Evolutionary conservation across 1,284 basidiomycete genomes (phyloP).

Genomic region (Pseudozyma sp.): DNA sequence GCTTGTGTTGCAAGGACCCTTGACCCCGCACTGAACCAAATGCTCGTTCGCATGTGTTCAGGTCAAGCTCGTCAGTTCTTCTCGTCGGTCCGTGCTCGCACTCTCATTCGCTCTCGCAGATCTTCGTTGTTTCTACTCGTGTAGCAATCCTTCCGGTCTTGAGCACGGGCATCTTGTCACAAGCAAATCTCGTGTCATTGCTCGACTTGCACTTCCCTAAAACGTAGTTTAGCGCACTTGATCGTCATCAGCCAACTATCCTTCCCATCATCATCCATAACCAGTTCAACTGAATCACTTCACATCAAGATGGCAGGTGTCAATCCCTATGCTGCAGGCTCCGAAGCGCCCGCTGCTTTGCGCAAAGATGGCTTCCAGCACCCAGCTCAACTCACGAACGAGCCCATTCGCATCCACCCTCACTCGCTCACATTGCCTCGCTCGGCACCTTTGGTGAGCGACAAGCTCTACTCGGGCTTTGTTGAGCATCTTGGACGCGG

Average conservation of each 20-base stretch:
- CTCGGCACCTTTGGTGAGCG: conserved; percentile 28
- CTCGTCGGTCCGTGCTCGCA: conserved; percentile 15
- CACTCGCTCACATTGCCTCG: conserved; percentile 28
- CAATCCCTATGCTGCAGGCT: conserved; percentile 32
- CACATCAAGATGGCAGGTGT: conserved; percentile 33
- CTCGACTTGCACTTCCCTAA: neutral
- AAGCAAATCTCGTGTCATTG: neutral
- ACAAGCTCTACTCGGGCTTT: conserved; percentile 55
- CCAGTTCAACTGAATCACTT: too few relatives aligned
- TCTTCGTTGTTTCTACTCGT: neutral
- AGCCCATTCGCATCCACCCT: conserved; percentile 33
- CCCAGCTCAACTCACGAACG: conserved; percentile 15
- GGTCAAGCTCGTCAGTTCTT: neutral
- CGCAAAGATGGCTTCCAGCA: conserved; percentile 18
- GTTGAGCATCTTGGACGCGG: conserved; percentile 71
- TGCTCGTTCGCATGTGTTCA: too few relatives aligned
- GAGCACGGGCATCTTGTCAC: neutral
- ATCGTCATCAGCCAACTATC: neutral
- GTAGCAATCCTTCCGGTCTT: too few relatives aligned
- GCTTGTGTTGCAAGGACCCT: conserved; percentile 3
- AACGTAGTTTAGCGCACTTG: neutral
- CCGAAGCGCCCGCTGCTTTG: conserved; percentile 8
- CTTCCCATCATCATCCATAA: neutral
- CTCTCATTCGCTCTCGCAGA: too few relatives aligned
- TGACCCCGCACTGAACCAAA: neutral